Conservation (phyloP, 2,329 filamentous ascomycete species). For the Pseudogymnoascus sp. region DNA sequence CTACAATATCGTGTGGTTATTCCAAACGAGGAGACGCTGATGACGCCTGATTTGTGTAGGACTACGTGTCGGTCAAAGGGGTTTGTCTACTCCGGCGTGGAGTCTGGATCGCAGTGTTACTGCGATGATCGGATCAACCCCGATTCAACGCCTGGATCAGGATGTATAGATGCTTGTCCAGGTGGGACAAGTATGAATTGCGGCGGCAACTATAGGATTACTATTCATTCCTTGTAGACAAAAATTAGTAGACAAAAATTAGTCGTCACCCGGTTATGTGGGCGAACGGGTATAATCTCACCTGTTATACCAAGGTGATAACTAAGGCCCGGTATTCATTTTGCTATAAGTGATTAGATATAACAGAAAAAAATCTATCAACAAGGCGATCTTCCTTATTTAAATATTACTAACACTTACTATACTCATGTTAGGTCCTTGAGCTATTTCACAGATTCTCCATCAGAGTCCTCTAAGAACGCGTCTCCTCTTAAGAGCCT, state of each 20-base stretch:
- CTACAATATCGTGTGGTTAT: background rate
- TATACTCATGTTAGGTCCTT: no score
- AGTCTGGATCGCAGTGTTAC: background rate
- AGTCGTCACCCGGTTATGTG: no score
- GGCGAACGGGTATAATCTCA: no score
- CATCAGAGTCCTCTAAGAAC: background rate
- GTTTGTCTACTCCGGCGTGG: background rate
- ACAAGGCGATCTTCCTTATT: no score
- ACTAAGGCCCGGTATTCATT: no score
- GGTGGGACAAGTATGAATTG: background rate
- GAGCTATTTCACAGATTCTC: background rate
- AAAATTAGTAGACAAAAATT: no score
- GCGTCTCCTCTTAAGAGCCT: background rate
- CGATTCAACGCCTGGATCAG: background rate
- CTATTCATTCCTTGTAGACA: background rate
- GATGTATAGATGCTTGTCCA: background rate
- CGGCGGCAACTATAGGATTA: background rate
- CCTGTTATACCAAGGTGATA: no score
- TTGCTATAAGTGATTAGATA: no score
- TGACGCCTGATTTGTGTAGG: slow-evolving; percentile 11
- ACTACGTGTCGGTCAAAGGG: background rate
- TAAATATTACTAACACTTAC: no score
- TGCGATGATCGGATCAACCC: background rate
- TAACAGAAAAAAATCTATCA: no score
- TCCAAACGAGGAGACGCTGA: slow-evolving; percentile 7